phyloP scores from a whole-genome alignment of 371 early-diverging fungal species.

The Funneliformis caledonium region DNA sequence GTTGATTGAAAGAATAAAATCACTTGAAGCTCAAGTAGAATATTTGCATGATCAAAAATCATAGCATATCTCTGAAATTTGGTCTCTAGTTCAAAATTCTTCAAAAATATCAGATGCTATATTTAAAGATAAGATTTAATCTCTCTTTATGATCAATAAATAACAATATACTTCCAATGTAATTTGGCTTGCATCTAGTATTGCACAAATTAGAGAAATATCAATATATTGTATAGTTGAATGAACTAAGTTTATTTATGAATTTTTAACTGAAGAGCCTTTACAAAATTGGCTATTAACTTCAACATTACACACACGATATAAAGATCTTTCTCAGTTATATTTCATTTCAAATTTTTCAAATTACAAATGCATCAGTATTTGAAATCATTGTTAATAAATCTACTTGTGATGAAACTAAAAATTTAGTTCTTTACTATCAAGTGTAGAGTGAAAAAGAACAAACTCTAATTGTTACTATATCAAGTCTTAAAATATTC shows the following conservation, averaged over 20 bases:
- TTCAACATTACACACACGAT: neutral
- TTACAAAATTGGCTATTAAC: neutral
- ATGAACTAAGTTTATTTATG: conserved; percentile 5
- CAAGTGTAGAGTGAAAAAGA: too few species aligned
- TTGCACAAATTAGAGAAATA: neutral
- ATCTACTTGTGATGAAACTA: neutral
- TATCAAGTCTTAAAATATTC: too few species aligned
- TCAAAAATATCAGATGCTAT: neutral
- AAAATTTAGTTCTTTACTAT: too few species aligned
- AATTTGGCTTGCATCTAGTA: neutral
- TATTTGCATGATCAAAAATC: neutral
- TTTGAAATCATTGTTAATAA: conserved; percentile 12
- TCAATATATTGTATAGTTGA: conserved; percentile 8
- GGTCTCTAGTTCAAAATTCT: neutral
- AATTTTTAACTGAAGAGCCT: conserved; percentile 16
- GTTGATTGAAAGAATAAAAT: neutral
- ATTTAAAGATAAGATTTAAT: neutral
- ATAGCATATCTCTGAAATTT: neutral
- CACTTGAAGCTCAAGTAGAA: neutral
- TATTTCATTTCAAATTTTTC: neutral
- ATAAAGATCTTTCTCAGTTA: neutral
- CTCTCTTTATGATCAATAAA: conserved; percentile 6
- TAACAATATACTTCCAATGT: neutral
- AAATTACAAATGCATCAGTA: neutral
- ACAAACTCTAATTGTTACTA: too few species aligned